Evolutionary conservation across 768 basidiomycete species (phyloP), one percentile per base, ranked within the genome.

Genomic region (Royoungia palumana): DNA sequence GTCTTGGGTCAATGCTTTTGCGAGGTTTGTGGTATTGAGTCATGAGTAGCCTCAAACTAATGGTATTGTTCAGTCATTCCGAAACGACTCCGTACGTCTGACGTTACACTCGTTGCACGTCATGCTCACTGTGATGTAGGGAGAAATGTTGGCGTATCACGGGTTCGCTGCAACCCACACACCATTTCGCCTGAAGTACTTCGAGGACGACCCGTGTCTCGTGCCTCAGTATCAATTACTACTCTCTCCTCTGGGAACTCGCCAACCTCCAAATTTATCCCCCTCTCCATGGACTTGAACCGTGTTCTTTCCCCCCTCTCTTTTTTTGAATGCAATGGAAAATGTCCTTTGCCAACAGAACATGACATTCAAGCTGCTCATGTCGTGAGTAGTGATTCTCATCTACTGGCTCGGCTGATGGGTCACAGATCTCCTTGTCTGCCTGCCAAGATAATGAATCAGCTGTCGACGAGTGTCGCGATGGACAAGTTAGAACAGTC

Each of bases 391-490:
- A 4, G 34, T 14, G 8, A 19, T n/a, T 5, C 22, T 25, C 22
- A 2, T 27, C 19, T n/a, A 9, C 35, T 28, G 7, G 24, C 51
- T 63, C 10, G 6, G 24, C 51, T 63, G 36, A 2, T 24, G 2
- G 10, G 13, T 10, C 8, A 22, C 9, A 67, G 64, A 53, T 66
- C 41, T 65, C 63, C 13, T 28, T 66, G 19, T 63, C 66, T 20
- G 64, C 64, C 27, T 67, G 64, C 30, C 58, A 50, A 36, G 64
- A 66, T n/a, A 54, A 53, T 10, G 56, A 66, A 17, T 28, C 27
- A 6, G 64, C 64, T 5, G 47, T 52, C 13, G 64, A 67, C 19
- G 63, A 56, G 27, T 11, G 9, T 36, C 34, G 9, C 4, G 51
- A 41, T 11, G 52, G 52, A 25, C 55, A 61, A 16, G 42, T 65